phyloP scores from a whole-genome alignment of 768 basidiomycete species.

The Agrocybe chaxingu region DNA sequence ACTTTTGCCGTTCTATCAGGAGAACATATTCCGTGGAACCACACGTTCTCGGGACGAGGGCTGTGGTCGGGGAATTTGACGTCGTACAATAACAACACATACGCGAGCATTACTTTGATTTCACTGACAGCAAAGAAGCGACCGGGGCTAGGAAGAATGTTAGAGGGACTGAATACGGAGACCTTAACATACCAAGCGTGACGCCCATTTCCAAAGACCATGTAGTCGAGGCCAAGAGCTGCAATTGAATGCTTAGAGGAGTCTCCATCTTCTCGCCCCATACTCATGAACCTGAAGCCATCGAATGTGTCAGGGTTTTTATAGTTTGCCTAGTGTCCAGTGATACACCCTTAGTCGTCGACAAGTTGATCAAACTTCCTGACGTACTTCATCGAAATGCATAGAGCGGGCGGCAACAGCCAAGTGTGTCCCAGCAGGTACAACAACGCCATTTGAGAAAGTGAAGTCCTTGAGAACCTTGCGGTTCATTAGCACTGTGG shows the following conservation, averaged over 20 bases:
- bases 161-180: neutral
- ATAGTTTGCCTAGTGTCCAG: constrained; percentile 29
- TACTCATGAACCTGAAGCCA: constrained; percentile 44
- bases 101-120: constrained; percentile 38
- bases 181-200: constrained; percentile 24
- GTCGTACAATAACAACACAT: constrained; percentile 38
- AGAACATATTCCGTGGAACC: constrained; percentile 16
- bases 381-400: constrained; percentile 13
- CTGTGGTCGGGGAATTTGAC: constrained; percentile 27
- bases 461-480: constrained; percentile 16
- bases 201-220: constrained; percentile 37
- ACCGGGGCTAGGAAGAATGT: constrained; percentile 30
- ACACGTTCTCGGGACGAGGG: constrained; percentile 15
- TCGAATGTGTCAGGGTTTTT: constrained; percentile 39
- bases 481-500: constrained; percentile 24
- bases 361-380: neutral
- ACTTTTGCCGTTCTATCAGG: constrained; percentile 20
- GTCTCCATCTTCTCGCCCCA: constrained; percentile 31
- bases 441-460: constrained; percentile 13
- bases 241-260: constrained; percentile 15
- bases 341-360: neutral
- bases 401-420: constrained; percentile 6
- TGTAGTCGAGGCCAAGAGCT: constrained; percentile 22
- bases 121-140: constrained; percentile 44
- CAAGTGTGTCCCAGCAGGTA: constrained; percentile 14